Evolutionary conservation across 2,329 filamentous ascomycete genomes (phyloP), one percentile per base, ranked within the genome.

Genomic region (Colletotrichum cereale): DNA sequence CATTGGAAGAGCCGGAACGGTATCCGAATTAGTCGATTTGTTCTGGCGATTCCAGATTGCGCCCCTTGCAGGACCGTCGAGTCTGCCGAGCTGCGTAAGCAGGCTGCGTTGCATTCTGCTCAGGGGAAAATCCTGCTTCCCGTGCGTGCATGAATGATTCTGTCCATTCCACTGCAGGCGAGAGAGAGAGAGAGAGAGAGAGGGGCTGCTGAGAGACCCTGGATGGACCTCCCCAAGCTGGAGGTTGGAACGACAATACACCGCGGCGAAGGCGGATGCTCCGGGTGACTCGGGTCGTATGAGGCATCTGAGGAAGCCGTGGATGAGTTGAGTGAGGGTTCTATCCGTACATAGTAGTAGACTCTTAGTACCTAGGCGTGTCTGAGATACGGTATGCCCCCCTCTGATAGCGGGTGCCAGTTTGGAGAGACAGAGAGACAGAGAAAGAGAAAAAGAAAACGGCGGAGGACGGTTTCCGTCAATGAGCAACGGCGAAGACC

Each of bases 401-500:
- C 26, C n/a, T 44, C 29, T 29, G 8, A 40, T 47, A 14, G 57
- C 21, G 31, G 31, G 36, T 38, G 10, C 5, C 48, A 50, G 48
- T 12, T 50, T 29, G 24, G 10, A n/a, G 24, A 48, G 56, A 50
- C 48, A 55, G 47, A 42, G 31, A 63, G 18, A 42, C 8, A 34
- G 31, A 8, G 4, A 8, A 8, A 5, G 18, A 8, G 21, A 62
- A 26, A 31, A 56, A 24, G 21, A 62, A 26, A 31, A 56, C 21
- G 31, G 42, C 48, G 63, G 67, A 67, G 47, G 34, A 42, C 26
- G 62, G 36, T 42, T 67, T 71, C 63, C 67, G 67, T 67, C 67
- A 67, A 62, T 71, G 40, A 67, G 67, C 56, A 57, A 36, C 60
- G 34, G 29, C 38, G 56, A 63, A 68, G 53, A 53, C 36, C 57